Percentiles rank a stretch among this genome's conserved stretches.
phyloP scores from a whole-genome alignment of 345 rosid species.

The Salix suchowensis region DNA sequence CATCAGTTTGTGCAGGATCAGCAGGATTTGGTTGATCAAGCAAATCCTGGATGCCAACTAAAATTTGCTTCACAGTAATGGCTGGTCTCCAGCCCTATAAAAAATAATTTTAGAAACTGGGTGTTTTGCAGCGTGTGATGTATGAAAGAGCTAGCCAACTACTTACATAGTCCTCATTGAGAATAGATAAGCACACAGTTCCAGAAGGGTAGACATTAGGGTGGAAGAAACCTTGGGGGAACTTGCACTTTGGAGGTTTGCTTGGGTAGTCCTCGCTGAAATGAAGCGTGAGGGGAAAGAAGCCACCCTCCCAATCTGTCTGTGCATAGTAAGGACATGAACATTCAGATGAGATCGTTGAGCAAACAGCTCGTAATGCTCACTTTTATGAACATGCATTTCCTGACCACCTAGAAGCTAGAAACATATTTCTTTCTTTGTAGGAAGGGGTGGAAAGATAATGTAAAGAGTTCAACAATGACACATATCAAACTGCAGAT shows the following conservation, averaged over 20 bases:
- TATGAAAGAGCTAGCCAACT: not conserved
- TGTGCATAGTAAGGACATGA: not conserved
- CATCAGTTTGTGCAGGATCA: constrained; percentile 8
- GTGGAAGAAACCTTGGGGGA: constrained; percentile 1
- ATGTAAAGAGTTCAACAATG: not conserved
- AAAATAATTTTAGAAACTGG: not conserved
- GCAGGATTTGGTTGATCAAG: constrained; percentile 3
- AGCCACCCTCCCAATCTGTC: constrained; percentile 5
- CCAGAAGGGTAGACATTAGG: constrained; percentile 8
- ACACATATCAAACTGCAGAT: not conserved
- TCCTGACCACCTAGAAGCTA: not conserved
- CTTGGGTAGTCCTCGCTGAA: constrained; percentile 2
- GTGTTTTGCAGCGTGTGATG: not conserved
- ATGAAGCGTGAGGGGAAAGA: not conserved
- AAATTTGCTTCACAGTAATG: constrained; percentile 4
- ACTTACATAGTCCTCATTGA: constrained; percentile 5
- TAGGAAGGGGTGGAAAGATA: not conserved
- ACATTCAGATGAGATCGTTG: not conserved
- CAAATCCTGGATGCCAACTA: constrained; percentile 6
- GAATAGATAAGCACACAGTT: constrained; percentile 3
- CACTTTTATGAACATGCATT: not conserved
- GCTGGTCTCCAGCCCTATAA: constrained; percentile 7
- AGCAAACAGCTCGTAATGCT: not conserved
- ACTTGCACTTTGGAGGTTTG: constrained; percentile 9
- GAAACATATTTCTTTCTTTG: not conserved